phyloP scores from a whole-genome alignment of 2,329 filamentous ascomycete genomes.

The Aspergillus sp. region DNA sequence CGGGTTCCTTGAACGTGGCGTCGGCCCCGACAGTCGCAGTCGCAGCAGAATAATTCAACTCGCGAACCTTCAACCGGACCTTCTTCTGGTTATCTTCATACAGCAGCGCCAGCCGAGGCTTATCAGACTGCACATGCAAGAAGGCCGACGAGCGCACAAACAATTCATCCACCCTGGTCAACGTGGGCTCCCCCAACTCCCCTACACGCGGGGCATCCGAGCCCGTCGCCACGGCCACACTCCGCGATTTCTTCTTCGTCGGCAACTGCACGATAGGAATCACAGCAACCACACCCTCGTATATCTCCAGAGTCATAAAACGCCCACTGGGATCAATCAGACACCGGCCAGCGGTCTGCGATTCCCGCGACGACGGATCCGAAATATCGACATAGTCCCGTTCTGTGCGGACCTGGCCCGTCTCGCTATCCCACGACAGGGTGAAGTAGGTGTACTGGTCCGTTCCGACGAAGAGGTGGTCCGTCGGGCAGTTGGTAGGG shows the following conservation, averaged over 20 bases:
- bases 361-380: constrained; percentile 58
- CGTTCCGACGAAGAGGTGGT: constrained; percentile 88
- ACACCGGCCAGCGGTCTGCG: constrained; percentile 73
- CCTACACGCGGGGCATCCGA: constrained; percentile 36
- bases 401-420: constrained; percentile 46
- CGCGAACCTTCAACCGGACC: constrained; percentile 48
- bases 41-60: constrained; percentile 45
- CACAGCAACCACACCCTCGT: constrained; percentile 59
- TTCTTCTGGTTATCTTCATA: constrained; percentile 55
- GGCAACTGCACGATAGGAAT: constrained; percentile 52
- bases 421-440: constrained; percentile 64
- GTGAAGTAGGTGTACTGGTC: constrained; percentile 88
- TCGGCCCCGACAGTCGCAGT: constrained; percentile 39
- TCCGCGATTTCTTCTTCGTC: constrained; percentile 37
- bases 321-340: constrained; percentile 71
- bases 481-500: constrained; percentile 63
- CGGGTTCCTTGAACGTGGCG: constrained; percentile 48
- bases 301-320: constrained; percentile 59
- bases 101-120: constrained; percentile 56
- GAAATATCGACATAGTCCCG: constrained; percentile 53
- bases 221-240: constrained; percentile 15
- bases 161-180: constrained; percentile 57
- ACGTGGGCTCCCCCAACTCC: constrained; percentile 54
- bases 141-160: constrained; percentile 60
- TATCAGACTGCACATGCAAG: constrained; percentile 46